Evolutionary conservation across 1,139 yeast genomes (phyloP), one percentile per base, ranked within the genome.

Genomic region (Suhomyces panamericanus): DNA sequence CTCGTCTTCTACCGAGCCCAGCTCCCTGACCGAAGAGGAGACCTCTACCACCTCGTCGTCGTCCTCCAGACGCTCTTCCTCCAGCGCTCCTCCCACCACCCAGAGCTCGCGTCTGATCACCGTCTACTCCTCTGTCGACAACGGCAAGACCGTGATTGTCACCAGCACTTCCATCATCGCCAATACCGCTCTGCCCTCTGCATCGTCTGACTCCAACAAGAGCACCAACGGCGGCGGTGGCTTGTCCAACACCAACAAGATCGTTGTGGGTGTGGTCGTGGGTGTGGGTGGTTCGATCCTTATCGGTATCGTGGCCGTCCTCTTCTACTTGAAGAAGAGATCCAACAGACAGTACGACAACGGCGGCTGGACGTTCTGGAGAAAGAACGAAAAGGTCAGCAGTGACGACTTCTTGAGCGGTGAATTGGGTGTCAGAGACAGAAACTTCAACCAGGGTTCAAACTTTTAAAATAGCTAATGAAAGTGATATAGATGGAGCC

Each of bases 391-490:
- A 52, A 73, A 75, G 60, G 70, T 69, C 39, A 64, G 64, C 38
- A 64, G 65, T 38, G 77, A 73, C 50, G 95, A 87, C 58, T 68
- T 78, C 41, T 71, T 83, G 44, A 85, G 87, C 16, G 81, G 83
- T 20, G 73, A 71, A 48, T 78, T 87, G 53, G 72, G 88, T 8
- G 74, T 72, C 24, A 66, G 73, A 47, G 70, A 84, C 49, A 60
- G 77, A 49, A 61, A 62, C 46, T 67, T 71, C 43, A 73, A 75
- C 56, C 84, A 63, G 57, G 61, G 75, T 58, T 49, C 87, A 70
- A 52, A 72, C 77, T 47, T 75, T 63, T 60, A 44, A 35, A 35
- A 11, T 20, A 37, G 16, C 24, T 29, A 13, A 26, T 14, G 17
- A 15, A 14, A 32, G 35, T 32, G 35, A 26, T 32, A 32, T 34